These are phyloP conservation scores for Tremella yokohamensis DNA, from an alignment of 768 basidiomycete species.

Conservation along the genomic window DNA sequence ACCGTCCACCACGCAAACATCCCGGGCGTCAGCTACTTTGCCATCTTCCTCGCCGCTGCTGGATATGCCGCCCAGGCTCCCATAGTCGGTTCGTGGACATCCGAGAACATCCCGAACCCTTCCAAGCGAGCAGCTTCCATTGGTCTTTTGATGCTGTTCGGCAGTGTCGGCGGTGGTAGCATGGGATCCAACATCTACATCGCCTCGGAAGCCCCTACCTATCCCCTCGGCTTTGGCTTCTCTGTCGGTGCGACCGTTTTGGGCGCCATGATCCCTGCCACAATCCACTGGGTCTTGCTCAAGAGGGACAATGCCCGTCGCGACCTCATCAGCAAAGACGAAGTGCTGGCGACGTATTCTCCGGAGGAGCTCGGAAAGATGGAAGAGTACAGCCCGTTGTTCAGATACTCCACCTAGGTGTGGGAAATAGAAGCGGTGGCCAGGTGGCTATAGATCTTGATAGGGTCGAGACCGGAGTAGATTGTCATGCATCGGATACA, in stretches of 20 bases:
- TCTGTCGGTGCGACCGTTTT: conserved; percentile 27
- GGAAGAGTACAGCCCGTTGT: conserved; percentile 40
- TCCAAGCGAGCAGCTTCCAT: conserved; percentile 30
- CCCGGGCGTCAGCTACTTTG: conserved; percentile 20
- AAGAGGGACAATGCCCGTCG: conserved; percentile 33
- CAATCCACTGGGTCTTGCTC: conserved; percentile 24
- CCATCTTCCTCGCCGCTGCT: conserved; percentile 29
- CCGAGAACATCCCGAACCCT: conserved; percentile 31
- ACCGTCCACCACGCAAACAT: conserved; percentile 1
- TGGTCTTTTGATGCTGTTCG: conserved; percentile 19
- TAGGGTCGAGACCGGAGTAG: too few relatives aligned
- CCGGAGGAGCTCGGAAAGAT: conserved; percentile 33
- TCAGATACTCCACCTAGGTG: conserved; percentile 36
- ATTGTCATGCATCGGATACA: too few relatives aligned
- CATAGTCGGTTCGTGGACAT: conserved; percentile 32
- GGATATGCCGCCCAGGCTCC: conserved; percentile 35
- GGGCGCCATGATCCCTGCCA: conserved; percentile 30
- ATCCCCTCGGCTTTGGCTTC: conserved; percentile 38
- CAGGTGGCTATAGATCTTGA: too few relatives aligned
- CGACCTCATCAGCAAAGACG: conserved; percentile 29
- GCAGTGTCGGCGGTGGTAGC: conserved; percentile 26
- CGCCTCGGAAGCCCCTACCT: conserved; percentile 37
- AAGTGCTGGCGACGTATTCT: conserved; percentile 32
- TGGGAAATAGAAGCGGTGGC: too few relatives aligned
- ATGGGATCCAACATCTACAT: conserved; percentile 36